These are phyloP conservation scores for Suillus tomentosus DNA, from an alignment of 768 basidiomycete species.

Conservation along the genomic window DNA sequence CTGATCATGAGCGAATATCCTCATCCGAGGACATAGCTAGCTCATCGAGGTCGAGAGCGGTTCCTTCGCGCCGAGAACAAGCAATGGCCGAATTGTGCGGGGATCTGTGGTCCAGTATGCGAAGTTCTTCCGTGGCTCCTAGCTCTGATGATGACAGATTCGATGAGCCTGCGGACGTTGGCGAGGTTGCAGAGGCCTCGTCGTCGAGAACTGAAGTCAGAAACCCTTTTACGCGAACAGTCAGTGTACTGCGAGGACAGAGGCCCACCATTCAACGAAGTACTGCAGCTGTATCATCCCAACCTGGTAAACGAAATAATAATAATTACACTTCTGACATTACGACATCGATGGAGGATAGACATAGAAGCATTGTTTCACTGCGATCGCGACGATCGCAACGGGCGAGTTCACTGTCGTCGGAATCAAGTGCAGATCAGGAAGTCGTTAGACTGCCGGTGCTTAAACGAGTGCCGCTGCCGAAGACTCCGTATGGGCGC, in stretches of 20 bases:
- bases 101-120: neutral
- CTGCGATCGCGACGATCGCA: neutral
- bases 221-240: neutral
- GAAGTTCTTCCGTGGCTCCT: neutral
- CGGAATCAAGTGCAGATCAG: slow-evolving; percentile 4
- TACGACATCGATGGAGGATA: neutral
- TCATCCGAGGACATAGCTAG: neutral
- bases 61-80: slow-evolving; percentile 4
- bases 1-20: neutral
- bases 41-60: neutral
- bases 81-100: slow-evolving; percentile 5
- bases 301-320: neutral
- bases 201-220: neutral
- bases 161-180: neutral
- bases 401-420: neutral
- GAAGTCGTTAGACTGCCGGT: neutral
- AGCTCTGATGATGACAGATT: slow-evolving; percentile 3
- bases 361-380: neutral
- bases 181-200: neutral
- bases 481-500: slow-evolving; percentile 34
- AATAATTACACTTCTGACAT: neutral
- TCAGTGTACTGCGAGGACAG: neutral
- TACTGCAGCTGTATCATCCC: neutral
- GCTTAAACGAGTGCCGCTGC: slow-evolving; percentile 32
- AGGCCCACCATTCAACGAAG: neutral